phyloP scores from a whole-genome alignment of 306 rosid species.

The Cajanus cajan region DNA sequence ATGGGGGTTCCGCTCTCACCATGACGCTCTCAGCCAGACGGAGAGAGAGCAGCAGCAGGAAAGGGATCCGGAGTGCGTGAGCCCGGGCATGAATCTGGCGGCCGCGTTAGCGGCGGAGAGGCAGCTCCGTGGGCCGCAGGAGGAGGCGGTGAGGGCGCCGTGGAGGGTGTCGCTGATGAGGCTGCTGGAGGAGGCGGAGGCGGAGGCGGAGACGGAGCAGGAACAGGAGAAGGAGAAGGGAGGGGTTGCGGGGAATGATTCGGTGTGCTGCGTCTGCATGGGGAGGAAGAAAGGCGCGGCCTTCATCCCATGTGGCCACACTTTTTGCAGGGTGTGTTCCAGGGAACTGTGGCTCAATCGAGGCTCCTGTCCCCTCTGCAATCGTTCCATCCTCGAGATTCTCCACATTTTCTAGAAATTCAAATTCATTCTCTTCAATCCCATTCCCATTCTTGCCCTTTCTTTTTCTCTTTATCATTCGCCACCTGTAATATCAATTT shows the following conservation, averaged over 20 bases:
- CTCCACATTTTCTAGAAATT: constrained; percentile 72
- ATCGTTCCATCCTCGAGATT: constrained; percentile 86
- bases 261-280: constrained; percentile 98
- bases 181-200: constrained; percentile 67
- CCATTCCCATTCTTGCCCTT: no score
- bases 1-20: constrained; percentile 57
- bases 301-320: constrained; percentile 97
- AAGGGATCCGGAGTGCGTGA: constrained; percentile 31
- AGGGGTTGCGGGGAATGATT: constrained; percentile 43
- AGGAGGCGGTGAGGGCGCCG: constrained; percentile 28
- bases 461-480: no score
- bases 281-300: constrained; percentile 85
- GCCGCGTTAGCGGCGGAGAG: constrained; percentile 94
- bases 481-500: no score
- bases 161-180: constrained; percentile 79
- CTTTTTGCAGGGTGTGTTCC: constrained; percentile 94
- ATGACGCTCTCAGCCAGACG: no score
- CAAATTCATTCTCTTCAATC: not conserved
- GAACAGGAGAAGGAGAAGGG: not conserved
- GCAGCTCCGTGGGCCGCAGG: constrained; percentile 42
- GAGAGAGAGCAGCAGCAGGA: not conserved
- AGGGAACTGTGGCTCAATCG: constrained; percentile 95
- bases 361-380: constrained; percentile 92
- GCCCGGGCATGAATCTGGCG: constrained; percentile 85
- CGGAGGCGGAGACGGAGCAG: not conserved